These are phyloP conservation scores for Quercus suber DNA, from an alignment of 306 rosid species.

Conservation along the genomic window DNA sequence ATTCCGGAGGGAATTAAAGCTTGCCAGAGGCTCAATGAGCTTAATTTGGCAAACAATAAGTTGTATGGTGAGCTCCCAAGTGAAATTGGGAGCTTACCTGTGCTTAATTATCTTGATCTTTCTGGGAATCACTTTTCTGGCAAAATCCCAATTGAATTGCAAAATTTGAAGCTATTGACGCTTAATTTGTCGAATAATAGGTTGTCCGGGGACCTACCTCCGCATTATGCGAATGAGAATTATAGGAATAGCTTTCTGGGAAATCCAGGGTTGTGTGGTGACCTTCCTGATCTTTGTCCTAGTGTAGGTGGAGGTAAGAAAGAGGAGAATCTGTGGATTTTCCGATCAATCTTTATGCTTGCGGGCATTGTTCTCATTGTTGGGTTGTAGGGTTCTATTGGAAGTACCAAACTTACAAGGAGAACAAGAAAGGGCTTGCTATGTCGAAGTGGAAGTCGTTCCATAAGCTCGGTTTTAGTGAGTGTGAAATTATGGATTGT, in stretches of 20 bases:
- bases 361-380: conserved; percentile 55
- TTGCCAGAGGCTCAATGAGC: conserved; percentile 55
- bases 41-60: conserved; percentile 60
- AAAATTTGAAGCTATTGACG: conserved; percentile 58
- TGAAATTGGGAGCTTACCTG: conserved; percentile 57
- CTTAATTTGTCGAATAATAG: conserved; percentile 61
- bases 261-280: conserved; percentile 58
- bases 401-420: conserved; percentile 49
- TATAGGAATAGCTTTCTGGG: conserved; percentile 59
- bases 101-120: conserved; percentile 80
- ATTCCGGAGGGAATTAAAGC: conserved; percentile 44
- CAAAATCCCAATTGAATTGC: conserved; percentile 53
- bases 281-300: conserved; percentile 51
- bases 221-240: conserved; percentile 48
- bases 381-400: conserved; percentile 55
- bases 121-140: conserved; percentile 54
- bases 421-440: conserved; percentile 38
- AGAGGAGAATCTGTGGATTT: conserved; percentile 38
- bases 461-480: conserved; percentile 67
- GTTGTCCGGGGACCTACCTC: conserved; percentile 61
- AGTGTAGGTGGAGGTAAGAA: conserved; percentile 29
- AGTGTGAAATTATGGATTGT: conserved; percentile 50
- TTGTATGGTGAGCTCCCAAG: conserved; percentile 50
- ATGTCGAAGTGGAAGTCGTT: conserved; percentile 70
- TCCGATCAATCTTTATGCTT: conserved; percentile 47